Percentiles rank a stretch among this genome's conserved stretches.
Evolutionary conservation across 495 filamentous ascomycete species (phyloP).

Genomic region (Penicillium tannophilum): DNA sequence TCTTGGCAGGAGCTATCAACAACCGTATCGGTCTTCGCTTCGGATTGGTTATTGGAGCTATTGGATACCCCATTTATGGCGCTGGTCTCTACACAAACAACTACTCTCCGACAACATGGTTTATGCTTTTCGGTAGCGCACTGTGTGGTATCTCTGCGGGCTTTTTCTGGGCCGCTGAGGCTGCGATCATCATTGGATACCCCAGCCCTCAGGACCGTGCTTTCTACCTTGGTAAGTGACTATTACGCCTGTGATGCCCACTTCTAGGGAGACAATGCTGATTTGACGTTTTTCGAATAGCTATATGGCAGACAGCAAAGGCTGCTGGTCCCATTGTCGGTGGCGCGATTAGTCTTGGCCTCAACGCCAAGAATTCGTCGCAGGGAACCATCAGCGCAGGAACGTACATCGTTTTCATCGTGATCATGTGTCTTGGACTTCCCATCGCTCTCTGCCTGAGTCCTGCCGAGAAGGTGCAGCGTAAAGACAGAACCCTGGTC

Average conservation of each 20-base stretch:
- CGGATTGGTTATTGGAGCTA: slow-evolving; percentile 58
- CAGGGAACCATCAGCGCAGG: slow-evolving; percentile 30
- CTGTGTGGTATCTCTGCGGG: slow-evolving; percentile 65
- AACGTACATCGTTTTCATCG: slow-evolving; percentile 38
- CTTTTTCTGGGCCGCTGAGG: slow-evolving; percentile 68
- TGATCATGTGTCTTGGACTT: slow-evolving; percentile 39
- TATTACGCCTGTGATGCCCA: too few species aligned
- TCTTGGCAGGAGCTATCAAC: slow-evolving; percentile 37
- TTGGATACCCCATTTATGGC: slow-evolving; percentile 41
- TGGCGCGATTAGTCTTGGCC: slow-evolving; percentile 35
- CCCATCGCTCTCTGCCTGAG: slow-evolving; percentile 33
- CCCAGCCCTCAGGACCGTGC: slow-evolving; percentile 61
- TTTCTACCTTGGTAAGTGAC: slow-evolving; percentile 38
- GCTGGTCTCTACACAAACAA: slow-evolving; percentile 68
- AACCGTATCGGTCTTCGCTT: slow-evolving; percentile 61
- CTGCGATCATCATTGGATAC: slow-evolving; percentile 66
- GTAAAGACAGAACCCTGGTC: slow-evolving; percentile 33
- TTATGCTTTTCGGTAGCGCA: slow-evolving; percentile 63
- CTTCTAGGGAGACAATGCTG: not conserved
- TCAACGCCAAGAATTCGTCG: slow-evolving; percentile 28
- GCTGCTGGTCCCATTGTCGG: slow-evolving; percentile 36
- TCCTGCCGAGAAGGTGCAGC: slow-evolving; percentile 36
- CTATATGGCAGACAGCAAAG: slow-evolving; percentile 39
- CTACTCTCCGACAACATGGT: slow-evolving; percentile 62
- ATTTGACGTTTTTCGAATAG: slow-evolving; percentile 10